Evolutionary conservation across 106 monocot species (phyloP).

Genomic region (Xerophyta viscosa): DNA sequence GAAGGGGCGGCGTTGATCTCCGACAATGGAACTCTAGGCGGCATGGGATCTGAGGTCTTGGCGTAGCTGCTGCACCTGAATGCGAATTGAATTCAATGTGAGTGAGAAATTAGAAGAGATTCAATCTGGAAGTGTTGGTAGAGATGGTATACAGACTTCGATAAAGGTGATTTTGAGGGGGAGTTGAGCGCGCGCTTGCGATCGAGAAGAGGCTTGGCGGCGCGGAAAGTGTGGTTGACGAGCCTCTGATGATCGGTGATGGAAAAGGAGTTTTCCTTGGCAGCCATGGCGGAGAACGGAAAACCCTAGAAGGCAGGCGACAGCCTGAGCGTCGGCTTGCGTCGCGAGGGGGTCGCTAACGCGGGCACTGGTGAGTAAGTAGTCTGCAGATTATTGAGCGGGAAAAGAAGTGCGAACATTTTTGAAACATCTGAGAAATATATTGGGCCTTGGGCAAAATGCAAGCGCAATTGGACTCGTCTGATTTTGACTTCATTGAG

Average conservation of each 20-base stretch:
- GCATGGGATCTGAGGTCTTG: constrained; percentile 3
- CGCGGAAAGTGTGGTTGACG: constrained; percentile 32
- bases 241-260: constrained; percentile 19
- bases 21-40: constrained; percentile 10
- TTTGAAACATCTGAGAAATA: too few species aligned
- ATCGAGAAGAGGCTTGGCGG: constrained; percentile 29
- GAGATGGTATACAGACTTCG: constrained; percentile 20
- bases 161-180: neutral
- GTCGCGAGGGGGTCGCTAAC: too few species aligned
- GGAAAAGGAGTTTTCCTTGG: too few species aligned
- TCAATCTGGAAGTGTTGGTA: neutral
- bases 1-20: constrained; percentile 15
- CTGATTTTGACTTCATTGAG: too few species aligned
- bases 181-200: constrained; percentile 32
- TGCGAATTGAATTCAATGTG: neutral
- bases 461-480: too few species aligned
- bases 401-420: too few species aligned
- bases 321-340: too few species aligned
- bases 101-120: neutral
- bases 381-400: too few species aligned
- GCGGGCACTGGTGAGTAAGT: too few species aligned
- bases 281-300: too few species aligned
- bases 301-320: too few species aligned
- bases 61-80: constrained; percentile 6
- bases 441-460: too few species aligned